These are phyloP conservation scores for Eimeria necatrix DNA, from an alignment of 169 alveolate species.

Conservation along the genomic window DNA sequence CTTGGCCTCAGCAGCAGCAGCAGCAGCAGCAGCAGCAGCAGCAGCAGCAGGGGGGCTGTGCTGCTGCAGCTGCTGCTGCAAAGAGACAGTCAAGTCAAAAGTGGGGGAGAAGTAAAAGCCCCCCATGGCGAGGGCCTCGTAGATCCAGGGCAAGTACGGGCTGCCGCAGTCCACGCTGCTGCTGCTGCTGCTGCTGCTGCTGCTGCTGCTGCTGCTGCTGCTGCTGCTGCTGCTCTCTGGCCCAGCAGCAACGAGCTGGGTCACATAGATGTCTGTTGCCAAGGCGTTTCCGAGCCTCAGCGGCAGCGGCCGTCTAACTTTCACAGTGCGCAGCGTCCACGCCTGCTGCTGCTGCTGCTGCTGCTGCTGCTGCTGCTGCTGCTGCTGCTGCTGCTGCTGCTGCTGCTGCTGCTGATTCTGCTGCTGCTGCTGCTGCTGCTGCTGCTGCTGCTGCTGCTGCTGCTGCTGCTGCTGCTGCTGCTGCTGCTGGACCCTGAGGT, in stretches of 20 bases:
- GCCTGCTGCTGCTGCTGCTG: too few relatives aligned
- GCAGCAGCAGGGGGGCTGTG: background rate
- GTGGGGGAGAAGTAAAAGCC: slow-evolving; percentile 9
- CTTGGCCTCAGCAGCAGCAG: background rate
- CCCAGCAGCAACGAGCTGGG: background rate
- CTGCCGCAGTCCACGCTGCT: background rate
- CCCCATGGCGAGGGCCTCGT: slow-evolving; percentile 27
- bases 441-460: too few relatives aligned
- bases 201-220: background rate
- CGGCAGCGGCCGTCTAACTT: background rate
- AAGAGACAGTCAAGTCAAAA: slow-evolving; percentile 3
- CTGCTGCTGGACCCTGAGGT: background rate
- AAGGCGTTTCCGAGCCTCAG: background rate
- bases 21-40: slow-evolving; percentile 34
- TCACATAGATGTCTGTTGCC: background rate
- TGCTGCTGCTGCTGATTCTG: too few relatives aligned
- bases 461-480: background rate
- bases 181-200: slow-evolving; percentile 10
- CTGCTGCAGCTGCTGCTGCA: slow-evolving; percentile 46
- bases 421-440: too few relatives aligned
- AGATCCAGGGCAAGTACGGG: slow-evolving; percentile 35
- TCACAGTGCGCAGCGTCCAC: background rate
- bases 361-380: background rate
- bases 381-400: background rate
- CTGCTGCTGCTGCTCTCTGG: too few relatives aligned